These are phyloP conservation scores for Litsea cubeba DNA, from an alignment of 164 flowering plant species.

Conservation along the genomic window DNA sequence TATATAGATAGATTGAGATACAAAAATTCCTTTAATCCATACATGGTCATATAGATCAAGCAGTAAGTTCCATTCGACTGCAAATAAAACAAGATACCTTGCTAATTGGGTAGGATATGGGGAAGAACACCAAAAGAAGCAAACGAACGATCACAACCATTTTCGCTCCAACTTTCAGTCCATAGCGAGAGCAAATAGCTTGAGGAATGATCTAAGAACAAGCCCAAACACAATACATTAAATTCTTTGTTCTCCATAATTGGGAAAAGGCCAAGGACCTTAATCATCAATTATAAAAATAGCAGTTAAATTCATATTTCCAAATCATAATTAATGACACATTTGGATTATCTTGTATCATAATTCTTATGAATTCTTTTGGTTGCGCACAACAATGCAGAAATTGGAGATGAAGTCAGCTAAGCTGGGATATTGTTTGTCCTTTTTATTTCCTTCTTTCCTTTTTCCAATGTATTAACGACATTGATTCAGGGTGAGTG, in stretches of 20 bases:
- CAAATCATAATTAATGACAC: no score
- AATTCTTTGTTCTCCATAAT: background rate
- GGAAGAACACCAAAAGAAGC: constrained; percentile 45
- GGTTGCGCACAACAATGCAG: background rate
- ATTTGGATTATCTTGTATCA: background rate
- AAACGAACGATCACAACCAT: constrained; percentile 44
- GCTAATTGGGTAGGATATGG: constrained; percentile 63
- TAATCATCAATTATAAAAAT: background rate
- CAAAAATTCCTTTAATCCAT: background rate
- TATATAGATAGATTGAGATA: background rate
- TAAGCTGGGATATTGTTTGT: background rate
- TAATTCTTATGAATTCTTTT: background rate
- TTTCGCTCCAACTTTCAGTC: constrained; percentile 65
- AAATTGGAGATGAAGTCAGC: background rate
- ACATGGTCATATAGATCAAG: no score
- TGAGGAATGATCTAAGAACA: constrained; percentile 61
- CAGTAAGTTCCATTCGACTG: background rate
- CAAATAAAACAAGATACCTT: constrained; percentile 35
- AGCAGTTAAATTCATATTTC: no score
- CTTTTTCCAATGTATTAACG: no score
- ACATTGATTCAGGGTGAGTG: no score
- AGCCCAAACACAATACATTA: background rate
- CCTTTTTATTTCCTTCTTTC: background rate
- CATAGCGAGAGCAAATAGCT: constrained; percentile 65
- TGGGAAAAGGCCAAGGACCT: background rate